Percentiles rank a stretch among this genome's conserved stretches.
Conservation (phyloP, 768 basidiomycete genomes). For the Stropharia rugosoannulata region DNA sequence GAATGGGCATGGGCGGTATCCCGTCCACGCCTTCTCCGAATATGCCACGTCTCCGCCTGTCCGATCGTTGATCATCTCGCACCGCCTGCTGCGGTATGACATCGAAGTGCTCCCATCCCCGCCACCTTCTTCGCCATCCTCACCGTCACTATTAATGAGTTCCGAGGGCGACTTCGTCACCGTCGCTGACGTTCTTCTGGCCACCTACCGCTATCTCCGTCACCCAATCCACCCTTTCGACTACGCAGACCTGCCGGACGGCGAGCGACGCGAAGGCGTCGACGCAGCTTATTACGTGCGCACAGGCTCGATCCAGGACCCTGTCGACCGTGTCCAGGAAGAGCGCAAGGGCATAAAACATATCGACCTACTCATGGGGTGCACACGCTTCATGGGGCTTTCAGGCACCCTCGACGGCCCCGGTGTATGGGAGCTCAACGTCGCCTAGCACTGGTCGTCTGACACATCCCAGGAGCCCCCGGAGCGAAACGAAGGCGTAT, state of each 20-base stretch:
- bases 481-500: neutral
- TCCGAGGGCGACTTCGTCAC: constrained; percentile 30
- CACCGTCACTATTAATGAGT: too few species aligned
- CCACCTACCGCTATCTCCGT: constrained; percentile 48
- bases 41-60: constrained; percentile 44
- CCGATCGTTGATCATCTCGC: constrained; percentile 30
- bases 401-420: constrained; percentile 39
- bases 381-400: constrained; percentile 47
- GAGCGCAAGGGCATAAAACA: constrained; percentile 50
- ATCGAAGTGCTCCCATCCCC: constrained; percentile 32
- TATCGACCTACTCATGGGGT: constrained; percentile 52
- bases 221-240: constrained; percentile 42
- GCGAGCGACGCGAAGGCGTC: constrained; percentile 33
- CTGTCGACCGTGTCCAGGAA: constrained; percentile 32
- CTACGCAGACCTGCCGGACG: constrained; percentile 35
- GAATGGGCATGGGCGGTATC: constrained; percentile 14
- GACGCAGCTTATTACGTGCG: constrained; percentile 46
- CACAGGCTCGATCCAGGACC: constrained; percentile 31
- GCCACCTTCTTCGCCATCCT: constrained; percentile 8
- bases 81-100: constrained; percentile 30
- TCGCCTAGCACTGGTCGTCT: constrained; percentile 19
- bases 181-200: constrained; percentile 48
- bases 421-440: constrained; percentile 45
- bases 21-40: constrained; percentile 34
- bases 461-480: too few species aligned